Evolutionary conservation across 176 grass and related monocot genomes (phyloP).

Genomic region (Lolium rigidum): DNA sequence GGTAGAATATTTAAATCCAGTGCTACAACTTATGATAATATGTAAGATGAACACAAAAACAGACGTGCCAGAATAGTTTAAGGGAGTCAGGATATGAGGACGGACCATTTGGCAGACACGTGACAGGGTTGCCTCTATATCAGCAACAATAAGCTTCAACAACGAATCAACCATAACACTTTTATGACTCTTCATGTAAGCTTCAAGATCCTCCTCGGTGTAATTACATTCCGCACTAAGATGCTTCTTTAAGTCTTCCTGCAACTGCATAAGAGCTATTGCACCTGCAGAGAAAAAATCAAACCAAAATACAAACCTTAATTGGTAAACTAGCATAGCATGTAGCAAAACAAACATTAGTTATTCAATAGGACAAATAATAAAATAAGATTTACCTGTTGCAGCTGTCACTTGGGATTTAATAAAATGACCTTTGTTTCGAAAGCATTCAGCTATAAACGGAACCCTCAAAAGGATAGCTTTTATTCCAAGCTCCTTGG

Average conservation of each 20-base stretch:
- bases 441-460: slow-evolving; percentile 96
- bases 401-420: slow-evolving; percentile 95
- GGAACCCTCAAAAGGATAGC: slow-evolving; percentile 83
- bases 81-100: slow-evolving; percentile 27
- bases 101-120: slow-evolving; percentile 90
- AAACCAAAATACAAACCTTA: slow-evolving; percentile 10
- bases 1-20: slow-evolving; percentile 31
- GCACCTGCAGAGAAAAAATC: slow-evolving; percentile 63
- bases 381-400: slow-evolving; percentile 54
- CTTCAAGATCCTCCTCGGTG: slow-evolving; percentile 82
- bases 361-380: slow-evolving; percentile 12
- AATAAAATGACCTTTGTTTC: slow-evolving; percentile 94
- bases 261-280: slow-evolving; percentile 91
- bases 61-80: background rate
- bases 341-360: background rate
- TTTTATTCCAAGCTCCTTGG: slow-evolving; percentile 93
- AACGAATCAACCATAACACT: slow-evolving; percentile 90
- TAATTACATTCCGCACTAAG: slow-evolving; percentile 71
- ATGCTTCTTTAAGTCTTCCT: slow-evolving; percentile 87
- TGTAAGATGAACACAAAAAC: slow-evolving; percentile 6
- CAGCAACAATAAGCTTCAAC: slow-evolving; percentile 98
- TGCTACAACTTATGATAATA: slow-evolving; percentile 16
- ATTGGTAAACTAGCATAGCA: background rate
- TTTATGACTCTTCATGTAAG: slow-evolving; percentile 76
- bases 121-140: slow-evolving; percentile 88